Evolutionary conservation across 495 filamentous ascomycete genomes (phyloP), one percentile per base, ranked within the genome.

Genomic region (Xylaria curta): DNA sequence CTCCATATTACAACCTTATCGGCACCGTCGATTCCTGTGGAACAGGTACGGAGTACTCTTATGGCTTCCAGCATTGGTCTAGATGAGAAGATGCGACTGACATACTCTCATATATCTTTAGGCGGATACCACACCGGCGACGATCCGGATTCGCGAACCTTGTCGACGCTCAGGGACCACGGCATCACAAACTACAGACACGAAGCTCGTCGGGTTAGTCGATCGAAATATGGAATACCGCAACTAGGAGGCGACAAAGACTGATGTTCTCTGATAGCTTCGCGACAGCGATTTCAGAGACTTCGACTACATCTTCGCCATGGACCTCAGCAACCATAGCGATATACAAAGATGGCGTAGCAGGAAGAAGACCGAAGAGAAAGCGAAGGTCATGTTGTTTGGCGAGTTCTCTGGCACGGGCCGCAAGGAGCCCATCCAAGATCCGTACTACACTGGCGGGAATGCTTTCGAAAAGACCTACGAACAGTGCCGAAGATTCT

Each of bases 261-360:
- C 76, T 74, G 21, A 75, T 64, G 12, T 24, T 2, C 28, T n/a
- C 6, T 19, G 65, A 64, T 53, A 79, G 77, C 72, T 79, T 47
- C 72, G 81, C 68, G 81, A 76, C 84, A 82, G 54, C 79, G 85
- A 99, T 80, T 97, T 98, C 75, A 78, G 87, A 28, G 86, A 87
- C 6, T 98, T 97, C 76, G 94, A 98, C 79, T 99, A 95, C 78
- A 89, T 99, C 67, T 86, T 99, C 64, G 95, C 93, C 51, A 99
- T 99, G 96, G 96, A 98, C 79, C 85, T 91, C 42, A 85, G 88
- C n/a, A 98, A 98, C 78, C 81, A 95, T 12, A 81, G 84, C 42
- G 90, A 97, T 75, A 80, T 98, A 71, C 74, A 89, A 72, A 83
- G 89, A 36, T 79, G 91, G 74, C 81, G 85, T 72, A 82, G 84